Percentiles rank a stretch among this genome's conserved stretches.
phyloP scores from a whole-genome alignment of 768 basidiomycete genomes.

The Pleurotus citrinopileatus region DNA sequence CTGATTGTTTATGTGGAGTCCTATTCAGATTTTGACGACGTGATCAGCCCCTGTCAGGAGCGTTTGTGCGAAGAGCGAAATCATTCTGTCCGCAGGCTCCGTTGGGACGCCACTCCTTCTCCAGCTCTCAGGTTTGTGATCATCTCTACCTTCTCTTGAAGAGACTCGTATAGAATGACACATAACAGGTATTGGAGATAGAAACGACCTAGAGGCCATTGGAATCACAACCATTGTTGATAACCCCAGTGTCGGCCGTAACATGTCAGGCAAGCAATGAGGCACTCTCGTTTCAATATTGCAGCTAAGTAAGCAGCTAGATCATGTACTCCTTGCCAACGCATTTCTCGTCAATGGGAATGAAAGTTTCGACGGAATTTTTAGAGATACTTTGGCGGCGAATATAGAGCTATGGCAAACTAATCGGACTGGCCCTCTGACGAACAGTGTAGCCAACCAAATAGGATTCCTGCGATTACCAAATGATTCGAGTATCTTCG shows the following conservation, averaged over 20 bases:
- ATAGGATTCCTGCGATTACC: conserved; percentile 24
- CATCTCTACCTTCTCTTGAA: neutral
- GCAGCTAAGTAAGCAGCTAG: neutral
- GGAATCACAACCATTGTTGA: conserved; percentile 16
- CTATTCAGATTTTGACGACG: too few relatives aligned
- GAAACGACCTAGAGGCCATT: conserved; percentile 5
- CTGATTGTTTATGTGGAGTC: neutral
- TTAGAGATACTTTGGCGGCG: neutral
- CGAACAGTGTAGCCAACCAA: conserved; percentile 15
- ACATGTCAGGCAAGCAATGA: neutral
- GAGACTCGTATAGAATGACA: neutral
- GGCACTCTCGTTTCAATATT: neutral
- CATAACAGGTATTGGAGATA: conserved; percentile 1
- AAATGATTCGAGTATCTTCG: conserved; percentile 18
- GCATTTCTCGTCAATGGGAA: conserved; percentile 19
- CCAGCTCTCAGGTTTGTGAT: neutral
- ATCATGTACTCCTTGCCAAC: conserved; percentile 12
- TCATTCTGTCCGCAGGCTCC: conserved; percentile 5
- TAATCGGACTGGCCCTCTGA: conserved; percentile 17
- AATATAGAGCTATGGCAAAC: conserved; percentile 18
- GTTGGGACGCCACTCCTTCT: neutral
- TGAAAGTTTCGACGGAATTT: conserved; percentile 15
- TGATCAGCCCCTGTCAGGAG: neutral
- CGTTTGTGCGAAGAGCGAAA: neutral
- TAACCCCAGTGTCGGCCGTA: conserved; percentile 12